Percentiles rank a stretch among this genome's conserved stretches.
These are phyloP conservation scores for Solanum dulcamara DNA, from an alignment of 257 asterid species.

Conservation along the genomic window DNA sequence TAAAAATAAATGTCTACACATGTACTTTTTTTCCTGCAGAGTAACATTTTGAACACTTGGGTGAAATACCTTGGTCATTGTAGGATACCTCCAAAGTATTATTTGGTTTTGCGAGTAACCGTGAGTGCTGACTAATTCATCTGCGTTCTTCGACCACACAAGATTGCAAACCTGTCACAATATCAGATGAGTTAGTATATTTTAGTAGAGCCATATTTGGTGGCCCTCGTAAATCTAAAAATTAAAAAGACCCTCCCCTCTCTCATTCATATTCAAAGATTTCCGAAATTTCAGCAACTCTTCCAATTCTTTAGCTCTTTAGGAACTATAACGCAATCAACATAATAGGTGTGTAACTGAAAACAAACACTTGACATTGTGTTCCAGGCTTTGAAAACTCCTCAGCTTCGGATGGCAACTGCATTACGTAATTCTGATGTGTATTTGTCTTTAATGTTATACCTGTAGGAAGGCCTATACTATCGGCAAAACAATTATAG, in stretches of 20 bases:
- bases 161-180: slow-evolving; percentile 86
- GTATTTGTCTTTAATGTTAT: background rate
- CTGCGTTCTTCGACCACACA: slow-evolving; percentile 89
- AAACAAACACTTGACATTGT: background rate
- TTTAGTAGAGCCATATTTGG: background rate
- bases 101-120: slow-evolving; percentile 95
- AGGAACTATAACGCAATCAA: background rate
- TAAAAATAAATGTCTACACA: background rate
- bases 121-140: slow-evolving; percentile 90
- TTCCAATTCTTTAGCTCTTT: background rate
- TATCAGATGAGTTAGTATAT: background rate
- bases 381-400: background rate
- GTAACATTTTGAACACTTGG: background rate
- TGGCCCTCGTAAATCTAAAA: background rate
- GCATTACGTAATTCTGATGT: no score
- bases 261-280: background rate
- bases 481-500: background rate
- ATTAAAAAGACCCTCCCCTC: background rate
- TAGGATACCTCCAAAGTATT: slow-evolving; percentile 83
- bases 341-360: background rate
- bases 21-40: background rate
- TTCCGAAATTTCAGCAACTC: background rate
- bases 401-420: background rate
- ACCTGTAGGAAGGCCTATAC: background rate
- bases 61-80: slow-evolving; percentile 70